Conservation (phyloP, 108 stramenopile genomes). For the Stephanodiscus minutulus region DNA sequence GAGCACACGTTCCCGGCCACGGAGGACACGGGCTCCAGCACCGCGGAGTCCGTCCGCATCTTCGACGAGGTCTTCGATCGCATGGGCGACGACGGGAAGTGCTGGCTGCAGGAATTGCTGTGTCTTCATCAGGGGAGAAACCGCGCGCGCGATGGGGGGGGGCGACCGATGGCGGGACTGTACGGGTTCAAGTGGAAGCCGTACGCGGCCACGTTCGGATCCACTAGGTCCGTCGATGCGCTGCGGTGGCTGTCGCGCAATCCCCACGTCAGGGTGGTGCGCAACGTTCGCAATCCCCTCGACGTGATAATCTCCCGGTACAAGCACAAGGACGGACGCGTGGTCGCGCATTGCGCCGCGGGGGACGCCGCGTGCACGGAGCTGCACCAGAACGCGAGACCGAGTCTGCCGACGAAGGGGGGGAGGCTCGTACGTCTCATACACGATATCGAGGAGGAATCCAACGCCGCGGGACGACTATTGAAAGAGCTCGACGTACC, state of each 20-base stretch:
- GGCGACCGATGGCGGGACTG: background rate
- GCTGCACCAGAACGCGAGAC: constrained; percentile 1
- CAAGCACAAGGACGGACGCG: background rate
- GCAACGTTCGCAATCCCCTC: background rate
- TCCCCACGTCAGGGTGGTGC: background rate
- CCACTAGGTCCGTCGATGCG: background rate
- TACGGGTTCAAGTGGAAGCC: background rate
- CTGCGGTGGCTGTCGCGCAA: background rate
- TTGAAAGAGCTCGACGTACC: background rate
- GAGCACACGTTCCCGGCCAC: background rate
- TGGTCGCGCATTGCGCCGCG: constrained; percentile 14
- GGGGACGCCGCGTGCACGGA: constrained; percentile 2
- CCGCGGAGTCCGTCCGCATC: background rate
- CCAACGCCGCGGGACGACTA: background rate
- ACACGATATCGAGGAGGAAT: background rate
- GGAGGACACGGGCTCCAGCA: background rate
- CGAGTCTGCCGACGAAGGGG: background rate
- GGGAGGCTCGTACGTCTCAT: background rate
- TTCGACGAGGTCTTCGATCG: background rate
- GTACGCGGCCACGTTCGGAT: background rate
- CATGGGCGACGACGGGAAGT: background rate
- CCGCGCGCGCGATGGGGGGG: background rate
- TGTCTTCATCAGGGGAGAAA: background rate
- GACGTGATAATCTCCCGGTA: background rate
- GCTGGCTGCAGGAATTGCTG: background rate